These are phyloP conservation scores for Aspergillus leporis DNA, from an alignment of 495 filamentous ascomycete genomes.

Conservation along the genomic window DNA sequence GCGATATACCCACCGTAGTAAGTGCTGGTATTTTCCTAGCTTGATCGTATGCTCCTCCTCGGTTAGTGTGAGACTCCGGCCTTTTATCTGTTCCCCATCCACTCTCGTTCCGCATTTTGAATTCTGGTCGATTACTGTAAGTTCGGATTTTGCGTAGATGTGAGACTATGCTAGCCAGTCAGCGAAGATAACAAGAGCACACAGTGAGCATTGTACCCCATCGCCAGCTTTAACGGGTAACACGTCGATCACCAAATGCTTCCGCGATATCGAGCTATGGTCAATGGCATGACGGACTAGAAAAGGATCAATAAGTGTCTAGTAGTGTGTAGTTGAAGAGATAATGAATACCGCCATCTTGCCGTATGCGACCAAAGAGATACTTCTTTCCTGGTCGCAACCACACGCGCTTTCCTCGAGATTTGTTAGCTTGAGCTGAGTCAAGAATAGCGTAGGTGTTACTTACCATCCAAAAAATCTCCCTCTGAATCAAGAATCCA, in stretches of 20 bases:
- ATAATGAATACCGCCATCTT: constrained; percentile 42
- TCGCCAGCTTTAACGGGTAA: constrained; percentile 63
- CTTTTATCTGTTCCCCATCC: constrained; percentile 67
- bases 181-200: constrained; percentile 9
- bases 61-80: constrained; percentile 50
- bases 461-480: constrained; percentile 43
- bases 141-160: constrained; percentile 59
- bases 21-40: constrained; percentile 62
- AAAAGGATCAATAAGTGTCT: constrained; percentile 15
- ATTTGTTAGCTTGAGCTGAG: constrained; percentile 18
- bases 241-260: constrained; percentile 80
- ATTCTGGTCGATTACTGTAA: constrained; percentile 67
- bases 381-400: constrained; percentile 79
- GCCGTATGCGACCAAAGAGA: constrained; percentile 68
- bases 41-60: constrained; percentile 63
- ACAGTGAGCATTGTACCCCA: constrained; percentile 51
- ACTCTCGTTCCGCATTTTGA: constrained; percentile 80
- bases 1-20: constrained; percentile 43
- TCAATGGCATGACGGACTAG: constrained; percentile 59
- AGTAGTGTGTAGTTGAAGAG: neutral
- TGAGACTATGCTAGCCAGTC: constrained; percentile 33
- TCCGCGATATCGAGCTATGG: constrained; percentile 80
- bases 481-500: constrained; percentile 51
- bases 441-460: neutral
- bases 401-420: constrained; percentile 71